Evolutionary conservation across 306 rosid species (phyloP).

Genomic region (Cicer arietinum): DNA sequence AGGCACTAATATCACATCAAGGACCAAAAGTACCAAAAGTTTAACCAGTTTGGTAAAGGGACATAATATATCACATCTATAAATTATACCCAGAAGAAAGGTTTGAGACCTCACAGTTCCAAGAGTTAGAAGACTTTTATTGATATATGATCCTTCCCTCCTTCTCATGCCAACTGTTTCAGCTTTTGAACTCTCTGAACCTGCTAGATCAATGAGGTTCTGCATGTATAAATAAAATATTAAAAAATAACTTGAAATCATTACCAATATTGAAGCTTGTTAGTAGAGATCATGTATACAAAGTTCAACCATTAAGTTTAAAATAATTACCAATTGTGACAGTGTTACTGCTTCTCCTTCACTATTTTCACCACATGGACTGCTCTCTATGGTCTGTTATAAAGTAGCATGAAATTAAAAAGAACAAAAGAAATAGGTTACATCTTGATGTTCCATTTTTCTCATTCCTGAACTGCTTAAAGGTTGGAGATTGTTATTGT

Average conservation of each 20-base stretch:
- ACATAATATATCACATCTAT: slow-evolving; percentile 30
- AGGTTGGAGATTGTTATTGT: slow-evolving; percentile 14
- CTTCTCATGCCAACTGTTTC: slow-evolving; percentile 98
- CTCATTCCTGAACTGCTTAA: slow-evolving; percentile 32
- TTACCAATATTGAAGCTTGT: slow-evolving; percentile 19
- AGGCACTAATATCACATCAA: slow-evolving; percentile 23
- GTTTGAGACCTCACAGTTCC: slow-evolving; percentile 93
- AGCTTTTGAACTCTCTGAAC: slow-evolving; percentile 99
- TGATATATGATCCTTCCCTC: slow-evolving; percentile 98
- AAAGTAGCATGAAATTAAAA: slow-evolving; percentile 42
- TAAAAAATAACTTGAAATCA: slow-evolving; percentile 47
- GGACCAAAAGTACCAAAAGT: background rate
- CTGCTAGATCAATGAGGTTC: slow-evolving; percentile 99
- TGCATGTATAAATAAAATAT: slow-evolving; percentile 73
- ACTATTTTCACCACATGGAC: slow-evolving; percentile 82
- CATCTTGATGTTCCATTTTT: slow-evolving; percentile 40
- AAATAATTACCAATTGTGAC: slow-evolving; percentile 82
- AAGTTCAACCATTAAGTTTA: slow-evolving; percentile 38
- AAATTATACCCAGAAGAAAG: slow-evolving; percentile 37
- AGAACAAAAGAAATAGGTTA: slow-evolving; percentile 32
- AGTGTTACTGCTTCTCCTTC: slow-evolving; percentile 95
- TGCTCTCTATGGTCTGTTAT: slow-evolving; percentile 93
- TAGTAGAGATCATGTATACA: slow-evolving; percentile 38
- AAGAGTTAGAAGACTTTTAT: slow-evolving; percentile 94
- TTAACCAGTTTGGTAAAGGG: slow-evolving; percentile 10